Evolutionary conservation across 2,329 filamentous ascomycete species (phyloP), one percentile per base, ranked within the genome.

Genomic region (Fusarium robinianum): DNA sequence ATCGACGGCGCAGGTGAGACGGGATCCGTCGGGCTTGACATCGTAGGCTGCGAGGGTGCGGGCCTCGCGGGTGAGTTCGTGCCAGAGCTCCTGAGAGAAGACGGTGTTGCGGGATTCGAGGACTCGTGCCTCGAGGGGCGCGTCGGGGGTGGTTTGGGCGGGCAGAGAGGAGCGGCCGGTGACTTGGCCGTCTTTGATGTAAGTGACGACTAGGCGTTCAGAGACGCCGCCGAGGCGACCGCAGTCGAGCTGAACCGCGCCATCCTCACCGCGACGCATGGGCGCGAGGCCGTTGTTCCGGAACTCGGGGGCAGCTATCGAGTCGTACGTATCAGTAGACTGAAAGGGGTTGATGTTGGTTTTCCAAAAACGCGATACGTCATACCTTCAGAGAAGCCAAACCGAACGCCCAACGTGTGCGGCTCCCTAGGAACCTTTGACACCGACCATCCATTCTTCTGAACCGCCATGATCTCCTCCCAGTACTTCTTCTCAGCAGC

Each of bases 61-160:
- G 1, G 87, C 84, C 68, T 99, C 94, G 12, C 89, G 80, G 38
- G 85, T 84, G 47, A 97, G 75, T 68, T 99, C 94, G 57, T 95
- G 84, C 78, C 90, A 96, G 2, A 99, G 72, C 64, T 99, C 94
- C 62, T 91, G 85, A 18, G 88, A 83, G 58, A 88, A 90, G 14
- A 92, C 76, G 35, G 87, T 89, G 65, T 94, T 87, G 43, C 88
- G 79, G 3, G 88, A 87, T 57, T 88, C 81, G 12, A 85, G 79
- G 21, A 95, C 87, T 8, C 84, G 78, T 19, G 81, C 75, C 54
- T 89, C 82, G 7, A 91, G 72, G 2, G 61, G 63, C 6, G 58
- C 55, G 24, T 85, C 78, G 23, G 81, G 76, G 17, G 75, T 72
- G 5, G 81, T 69, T 2, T 78, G 75, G 27, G 75, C 72, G 4